phyloP scores from a whole-genome alignment of 225 moss, liverwort and hornwort species.

The Sphagnum contortum region DNA sequence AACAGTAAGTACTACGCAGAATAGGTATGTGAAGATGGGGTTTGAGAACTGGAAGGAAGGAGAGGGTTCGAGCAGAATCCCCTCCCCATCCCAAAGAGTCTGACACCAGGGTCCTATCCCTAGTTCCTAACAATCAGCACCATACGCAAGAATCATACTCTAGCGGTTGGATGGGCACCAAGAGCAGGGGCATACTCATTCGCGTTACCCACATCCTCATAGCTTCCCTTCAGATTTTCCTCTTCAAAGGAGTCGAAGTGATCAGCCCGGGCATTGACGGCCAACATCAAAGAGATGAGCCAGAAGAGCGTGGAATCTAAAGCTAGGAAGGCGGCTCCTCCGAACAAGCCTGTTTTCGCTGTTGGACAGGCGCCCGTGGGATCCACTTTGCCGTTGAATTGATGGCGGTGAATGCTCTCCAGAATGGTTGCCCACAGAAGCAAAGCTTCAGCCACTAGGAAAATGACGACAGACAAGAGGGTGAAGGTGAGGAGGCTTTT shows the following conservation, averaged over 20 bases:
- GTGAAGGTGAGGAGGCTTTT: conserved; percentile 62
- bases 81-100: no score
- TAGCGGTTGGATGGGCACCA: conserved; percentile 26
- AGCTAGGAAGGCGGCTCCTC: conserved; percentile 86
- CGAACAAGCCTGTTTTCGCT: conserved; percentile 81
- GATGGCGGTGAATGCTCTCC: conserved; percentile 45
- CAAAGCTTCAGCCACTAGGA: conserved; percentile 57
- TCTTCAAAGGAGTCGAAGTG: conserved; percentile 41
- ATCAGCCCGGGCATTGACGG: conserved; percentile 59
- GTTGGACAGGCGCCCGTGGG: conserved; percentile 48
- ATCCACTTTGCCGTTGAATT: conserved; percentile 26
- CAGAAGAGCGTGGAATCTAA: conserved; percentile 94
- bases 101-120: no score
- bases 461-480: conserved; percentile 51
- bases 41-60: no score
- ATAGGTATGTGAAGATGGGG: no score
- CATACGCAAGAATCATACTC: conserved; percentile 15
- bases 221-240: conserved; percentile 54
- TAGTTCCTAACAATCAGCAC: neutral
- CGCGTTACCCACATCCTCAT: conserved; percentile 50
- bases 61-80: no score
- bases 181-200: conserved; percentile 27
- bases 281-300: conserved; percentile 75
- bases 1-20: no score
- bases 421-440: conserved; percentile 70